Base-by-base conservation (phyloP, 129 eudicot genomes). In the Artemisia annua region DNA sequence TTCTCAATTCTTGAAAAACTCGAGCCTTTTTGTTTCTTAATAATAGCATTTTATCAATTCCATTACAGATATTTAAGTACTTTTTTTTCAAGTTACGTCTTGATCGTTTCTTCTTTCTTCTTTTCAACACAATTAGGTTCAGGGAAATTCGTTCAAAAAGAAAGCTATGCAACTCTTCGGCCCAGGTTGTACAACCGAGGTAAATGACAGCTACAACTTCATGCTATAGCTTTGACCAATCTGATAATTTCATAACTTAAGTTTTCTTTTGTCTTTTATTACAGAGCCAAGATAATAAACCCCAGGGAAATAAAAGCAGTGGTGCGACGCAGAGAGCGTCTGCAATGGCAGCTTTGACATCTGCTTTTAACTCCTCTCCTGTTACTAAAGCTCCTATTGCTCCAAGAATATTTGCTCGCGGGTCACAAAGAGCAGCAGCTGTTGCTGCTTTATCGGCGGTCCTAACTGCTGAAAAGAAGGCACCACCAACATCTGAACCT, bases 301-400 rank as follows among this genome's bases (percentile, higher is more conserved):
- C 86, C 35, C 83, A 82, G 15, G 97, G 84, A 66, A 78, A 15
- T 28, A 71, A 12, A 71, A 20, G 59, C 7, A 35, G 82, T 43
- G 99, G 99, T 76, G 86, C 95, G 55, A 95, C 99, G 57, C 99
- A 94, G 70, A 88, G 99, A 83, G 99, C 99, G 58, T 88, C 93
- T 56, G 99, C 97, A 26, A 90, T 94, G 75, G 97, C 99, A 69
- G 96, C 97, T 63, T 75, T 94, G 72, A 87, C 89, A 70, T 77
- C 85, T 39, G 99, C 97, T 66, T 90, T 94, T 63, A 84, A 67
- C 56, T 83, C 99, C 52, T 67, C 97, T 43, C 55, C 87, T 18
- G 87, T 76, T 20, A 65, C 85, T 10, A 90, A 86, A 81, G 62
- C 87, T 50, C 30, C 65, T 19, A 26, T 79, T 57, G 60, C 91